Evolutionary conservation across 164 flowering plant species (phyloP), one percentile per base, ranked within the genome.

Genomic region (Macadamia integrifolia): DNA sequence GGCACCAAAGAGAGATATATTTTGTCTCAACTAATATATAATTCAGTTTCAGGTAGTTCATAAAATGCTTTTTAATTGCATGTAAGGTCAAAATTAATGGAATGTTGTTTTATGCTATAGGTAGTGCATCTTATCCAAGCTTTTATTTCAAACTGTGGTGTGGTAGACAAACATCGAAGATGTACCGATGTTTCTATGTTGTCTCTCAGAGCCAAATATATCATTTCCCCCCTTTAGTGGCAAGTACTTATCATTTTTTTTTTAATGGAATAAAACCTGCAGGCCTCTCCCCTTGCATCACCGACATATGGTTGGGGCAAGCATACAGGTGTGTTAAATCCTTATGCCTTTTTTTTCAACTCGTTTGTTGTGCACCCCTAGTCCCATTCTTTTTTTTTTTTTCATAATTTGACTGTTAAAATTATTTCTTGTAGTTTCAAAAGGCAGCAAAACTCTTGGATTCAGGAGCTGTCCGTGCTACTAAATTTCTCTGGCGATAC

Each of bases 281-380:
- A 92, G 98, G 90, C 82, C 98, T 73, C 97, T 92, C 56, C 99
- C 98, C 28, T 80, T 95, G 82, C 83, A 92, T 81, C 97, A 95
- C 66, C 97, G 98, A 17, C 98, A 95, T 69, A 84, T 92, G 87
- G 92, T 66, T 74, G 89, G 82, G 46, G 94, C 99, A 58, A 92
- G 85, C 69, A 71, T 87, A 46, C 99, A 95, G 97, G 99, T 94
- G 79, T 17, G 0, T 14, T 60, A 43, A 3, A 56, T 57, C 29
- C 6, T 35, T 23, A 0, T 59, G 35, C 62, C 69, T 14, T 48
- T 15, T 35, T 57, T 35, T 57, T 9, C 14, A 28, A 68, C 18
- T 61, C 40, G 4, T 6, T 6, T 23, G 17, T 40, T 30, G 28
- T 42, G 56, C 9, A 58, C 55, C 74, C 50, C 23, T 10, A 53